Evolutionary conservation across 495 filamentous ascomycete genomes (phyloP), one percentile per base, ranked within the genome.

Genomic region (Cladorrhinum samala): DNA sequence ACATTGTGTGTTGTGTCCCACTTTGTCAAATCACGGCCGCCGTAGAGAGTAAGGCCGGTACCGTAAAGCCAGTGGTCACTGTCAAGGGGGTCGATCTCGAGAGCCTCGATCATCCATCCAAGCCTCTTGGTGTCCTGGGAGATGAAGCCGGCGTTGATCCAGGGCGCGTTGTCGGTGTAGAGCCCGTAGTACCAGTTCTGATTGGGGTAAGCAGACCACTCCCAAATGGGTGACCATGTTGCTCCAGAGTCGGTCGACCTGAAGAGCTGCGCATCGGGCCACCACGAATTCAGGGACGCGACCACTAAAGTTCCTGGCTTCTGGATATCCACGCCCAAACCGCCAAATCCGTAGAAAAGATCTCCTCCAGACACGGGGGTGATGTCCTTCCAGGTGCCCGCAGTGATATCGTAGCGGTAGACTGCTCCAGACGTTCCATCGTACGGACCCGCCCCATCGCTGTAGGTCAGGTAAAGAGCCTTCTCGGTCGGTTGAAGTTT

Each of bases 61-160:
- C 73, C 76, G 45, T 83, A 82, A 14, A 82, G 69, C 70, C 79
- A 81, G 60, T 83, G 80, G 60, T 83, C 72, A 46, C 77, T 77
- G 56, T 84, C 77, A 18, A 74, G 68, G 1, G 82, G 82, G 53
- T 84, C 71, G 46, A 84, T 83, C 13, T 76, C 74, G 17, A 84
- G 67, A 0, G 78, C 70, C 47, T 83, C 80, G 25, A 84, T 80
- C 81, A 83, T 83, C 81, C 81, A 83, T 36, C 81, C 82, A 19
- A 83, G 67, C 27, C 71, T 70, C 61, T 77, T 77, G 16, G 61
- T 73, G 52, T 76, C 75, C 9, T 63, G 58, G 14, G 71, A 69
- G 21, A 76, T 50, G 51, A 74, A 76, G 25, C 69, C 75, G 27
- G 67, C 59, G 58, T 72, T 69, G 61, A 73, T 71, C 77, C 77